Percentiles rank a stretch among this genome's conserved stretches.
These are phyloP conservation scores for Hamamelis virginiana DNA, from an alignment of 164 flowering plant genomes.

Conservation along the genomic window DNA sequence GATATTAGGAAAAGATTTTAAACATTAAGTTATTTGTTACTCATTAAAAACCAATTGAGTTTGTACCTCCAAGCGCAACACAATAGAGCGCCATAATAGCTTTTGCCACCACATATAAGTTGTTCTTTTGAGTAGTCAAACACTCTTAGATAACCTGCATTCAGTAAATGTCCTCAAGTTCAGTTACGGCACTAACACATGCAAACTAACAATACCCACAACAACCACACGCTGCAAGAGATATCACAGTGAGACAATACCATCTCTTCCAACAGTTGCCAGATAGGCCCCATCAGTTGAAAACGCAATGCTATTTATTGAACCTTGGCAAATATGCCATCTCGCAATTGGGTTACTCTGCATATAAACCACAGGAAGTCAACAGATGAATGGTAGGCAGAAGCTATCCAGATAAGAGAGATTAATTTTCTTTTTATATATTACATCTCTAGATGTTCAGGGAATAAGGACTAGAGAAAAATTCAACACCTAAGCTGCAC, in stretches of 20 bases:
- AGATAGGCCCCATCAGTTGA: conserved; percentile 76
- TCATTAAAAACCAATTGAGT: conserved; percentile 2
- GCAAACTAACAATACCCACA: conserved; percentile 3
- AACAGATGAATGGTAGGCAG: background rate
- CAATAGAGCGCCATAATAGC: conserved; percentile 92
- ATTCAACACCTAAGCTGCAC: background rate
- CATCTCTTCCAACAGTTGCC: conserved; percentile 98
- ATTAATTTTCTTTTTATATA: background rate
- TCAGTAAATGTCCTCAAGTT: conserved; percentile 10
- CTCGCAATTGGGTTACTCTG: conserved; percentile 96
- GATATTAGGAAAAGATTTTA: background rate
- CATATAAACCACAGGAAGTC: conserved; percentile 4
- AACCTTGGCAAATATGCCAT: conserved; percentile 97
- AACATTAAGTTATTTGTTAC: background rate
- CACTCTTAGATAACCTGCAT: conserved; percentile 85
- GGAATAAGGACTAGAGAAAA: background rate
- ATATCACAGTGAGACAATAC: conserved; percentile 33
- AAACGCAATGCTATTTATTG: conserved; percentile 82
- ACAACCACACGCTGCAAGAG: background rate
- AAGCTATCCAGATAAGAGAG: background rate
- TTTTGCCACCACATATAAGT: conserved; percentile 87
- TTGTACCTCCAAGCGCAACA: conserved; percentile 98
- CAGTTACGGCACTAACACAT: background rate
- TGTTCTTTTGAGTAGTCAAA: conserved; percentile 90
- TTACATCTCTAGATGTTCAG: background rate